Evolutionary conservation across 768 basidiomycete genomes (phyloP), one percentile per base, ranked within the genome.

Genomic region (Naganishia randhawae): DNA sequence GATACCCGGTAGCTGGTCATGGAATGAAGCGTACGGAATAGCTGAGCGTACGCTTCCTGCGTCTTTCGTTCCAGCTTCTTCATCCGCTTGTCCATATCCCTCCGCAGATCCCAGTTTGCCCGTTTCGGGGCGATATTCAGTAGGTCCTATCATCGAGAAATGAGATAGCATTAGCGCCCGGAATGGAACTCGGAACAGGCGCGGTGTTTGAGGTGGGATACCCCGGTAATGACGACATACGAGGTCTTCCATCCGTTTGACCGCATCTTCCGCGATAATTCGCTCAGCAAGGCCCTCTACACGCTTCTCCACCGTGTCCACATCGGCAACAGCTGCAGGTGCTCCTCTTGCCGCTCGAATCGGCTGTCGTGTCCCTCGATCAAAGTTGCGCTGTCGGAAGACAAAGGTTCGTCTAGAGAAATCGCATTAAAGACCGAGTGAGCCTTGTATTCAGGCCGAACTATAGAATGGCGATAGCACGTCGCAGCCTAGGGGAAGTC

Each of bases 11-110:
- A n/a, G n/a, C n/a, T n/a, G n/a, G n/a, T n/a, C n/a, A n/a, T 27
- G 27, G 54, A 37, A 1, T 3, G 11, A 16, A 33, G 84, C 92
- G 77, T 74, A 97, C 95, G 88, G 75, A 97, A 97, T 25, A 97
- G 84, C 2, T 88, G 89, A 74, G 94, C 91, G 70, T 97, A 90
- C 6, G 93, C 86, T 79, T 94, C 90, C 70, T 94, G 90, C 1
- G 92, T 96, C 81, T 87, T 88, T 73, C 91, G 82, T 75, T 96
- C 93, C n/a, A 98, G 83, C 76, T 87, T 93, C 9, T 88, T 85
- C 77, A 78, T 80, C n/a, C 78, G 69, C 82, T 89, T 91, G 67
- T 94, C 91, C 81, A 94, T 87, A 74, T 77, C 84, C 19, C 53
- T 86, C 79, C 93, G 91, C 51, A 96, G 83, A 77, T 95, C 91